phyloP scores from a whole-genome alignment of 768 basidiomycete species.

The Auricularia sp. region DNA sequence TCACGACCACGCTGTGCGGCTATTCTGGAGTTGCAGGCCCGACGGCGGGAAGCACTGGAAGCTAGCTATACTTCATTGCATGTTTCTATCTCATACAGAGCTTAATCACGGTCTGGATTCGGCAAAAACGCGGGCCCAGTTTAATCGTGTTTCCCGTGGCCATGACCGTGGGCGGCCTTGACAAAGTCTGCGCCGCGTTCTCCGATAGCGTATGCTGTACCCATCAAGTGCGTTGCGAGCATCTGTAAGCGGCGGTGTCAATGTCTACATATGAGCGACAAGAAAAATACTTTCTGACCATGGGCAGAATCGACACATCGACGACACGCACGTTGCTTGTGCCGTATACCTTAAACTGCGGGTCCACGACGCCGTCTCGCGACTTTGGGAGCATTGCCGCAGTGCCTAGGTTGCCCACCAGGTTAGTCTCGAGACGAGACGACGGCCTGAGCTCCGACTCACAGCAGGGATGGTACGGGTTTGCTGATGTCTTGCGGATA shows the following conservation, averaged over 20 bases:
- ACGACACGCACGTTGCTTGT: slow-evolving; percentile 22
- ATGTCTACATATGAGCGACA: not conserved
- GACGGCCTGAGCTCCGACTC: slow-evolving; percentile 18
- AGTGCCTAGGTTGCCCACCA: slow-evolving; percentile 20
- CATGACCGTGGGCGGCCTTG: not conserved
- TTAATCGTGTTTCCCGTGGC: too few relatives aligned
- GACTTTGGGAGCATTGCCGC: slow-evolving; percentile 32
- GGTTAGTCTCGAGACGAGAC: slow-evolving; percentile 17
- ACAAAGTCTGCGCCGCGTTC: not conserved
- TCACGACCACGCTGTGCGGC: too few relatives aligned
- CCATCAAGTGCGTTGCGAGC: not conserved
- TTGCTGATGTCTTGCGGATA: slow-evolving; percentile 5
- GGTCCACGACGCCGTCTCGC: slow-evolving; percentile 29
- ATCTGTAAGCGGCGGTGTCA: not conserved
- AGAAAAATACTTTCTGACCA: not conserved
- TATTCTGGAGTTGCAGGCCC: too few relatives aligned
- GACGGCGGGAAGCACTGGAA: too few relatives aligned
- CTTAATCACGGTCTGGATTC: too few relatives aligned
- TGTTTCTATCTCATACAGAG: too few relatives aligned
- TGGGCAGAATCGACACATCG: not conserved
- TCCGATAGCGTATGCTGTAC: not conserved
- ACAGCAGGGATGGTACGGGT: slow-evolving; percentile 8
- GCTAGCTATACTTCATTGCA: too few relatives aligned
- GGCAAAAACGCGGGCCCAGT: too few relatives aligned
- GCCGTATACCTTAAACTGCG: slow-evolving; percentile 24